Evolutionary conservation across 106 monocot genomes (phyloP).

Genomic region (Apostasia shenzhenica): DNA sequence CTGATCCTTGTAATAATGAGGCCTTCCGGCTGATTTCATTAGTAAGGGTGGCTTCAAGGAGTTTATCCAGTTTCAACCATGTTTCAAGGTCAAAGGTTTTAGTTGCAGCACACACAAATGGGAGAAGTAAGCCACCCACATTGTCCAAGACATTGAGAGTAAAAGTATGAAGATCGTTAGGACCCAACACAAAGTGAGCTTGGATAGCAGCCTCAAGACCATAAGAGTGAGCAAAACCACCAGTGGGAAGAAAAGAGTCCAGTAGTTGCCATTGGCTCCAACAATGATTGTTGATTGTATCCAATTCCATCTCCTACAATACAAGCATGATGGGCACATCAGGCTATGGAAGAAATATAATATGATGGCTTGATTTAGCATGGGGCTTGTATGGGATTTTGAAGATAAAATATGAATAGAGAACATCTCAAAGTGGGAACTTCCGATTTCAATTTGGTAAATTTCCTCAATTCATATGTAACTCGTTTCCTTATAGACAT

Average conservation of each 20-base stretch:
- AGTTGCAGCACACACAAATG: conserved; percentile 53
- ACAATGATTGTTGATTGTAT: neutral
- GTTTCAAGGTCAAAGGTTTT: conserved; percentile 40
- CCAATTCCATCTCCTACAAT: conserved; percentile 6
- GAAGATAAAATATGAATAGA: neutral
- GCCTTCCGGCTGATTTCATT: conserved; percentile 88
- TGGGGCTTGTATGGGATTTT: conserved; percentile 5
- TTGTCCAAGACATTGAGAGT: conserved; percentile 73
- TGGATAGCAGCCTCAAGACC: conserved; percentile 87
- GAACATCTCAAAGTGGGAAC: neutral
- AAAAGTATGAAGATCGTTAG: conserved; percentile 43
- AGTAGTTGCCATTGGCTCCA: conserved; percentile 95
- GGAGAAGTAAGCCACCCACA: conserved; percentile 79
- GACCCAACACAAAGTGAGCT: conserved; percentile 36
- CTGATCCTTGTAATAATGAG: conserved; percentile 77
- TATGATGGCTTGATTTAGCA: conserved; percentile 11
- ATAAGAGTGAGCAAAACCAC: conserved; percentile 91
- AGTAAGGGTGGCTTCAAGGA: conserved; percentile 73
- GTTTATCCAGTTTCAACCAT: conserved; percentile 56
- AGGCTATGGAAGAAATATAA: conserved; percentile 4
- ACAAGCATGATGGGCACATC: conserved; percentile 10
- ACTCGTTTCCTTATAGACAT: neutral
- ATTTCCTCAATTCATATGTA: no score
- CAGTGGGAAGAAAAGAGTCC: conserved; percentile 86
- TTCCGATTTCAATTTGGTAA: neutral